Conservation (phyloP, 2,329 filamentous ascomycete species). For the Fusarium austroafricanum region DNA sequence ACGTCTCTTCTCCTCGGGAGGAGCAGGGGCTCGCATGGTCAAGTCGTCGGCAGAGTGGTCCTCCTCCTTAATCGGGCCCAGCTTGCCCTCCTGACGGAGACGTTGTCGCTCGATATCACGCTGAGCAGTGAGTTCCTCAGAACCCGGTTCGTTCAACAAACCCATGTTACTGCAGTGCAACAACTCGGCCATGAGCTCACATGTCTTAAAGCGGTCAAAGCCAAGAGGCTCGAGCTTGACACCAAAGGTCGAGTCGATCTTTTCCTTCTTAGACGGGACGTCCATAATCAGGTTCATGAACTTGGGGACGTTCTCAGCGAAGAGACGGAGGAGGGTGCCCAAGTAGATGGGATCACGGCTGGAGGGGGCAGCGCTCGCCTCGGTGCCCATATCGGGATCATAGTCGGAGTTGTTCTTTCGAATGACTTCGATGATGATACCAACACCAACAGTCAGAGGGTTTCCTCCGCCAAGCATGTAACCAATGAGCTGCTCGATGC, state of each 20-base stretch:
- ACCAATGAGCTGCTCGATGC: conserved; percentile 84
- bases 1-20: conserved; percentile 71
- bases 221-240: conserved; percentile 92
- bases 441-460: conserved; percentile 93
- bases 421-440: conserved; percentile 98
- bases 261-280: conserved; percentile 76
- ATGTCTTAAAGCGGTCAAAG: conserved; percentile 98
- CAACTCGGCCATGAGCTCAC: conserved; percentile 97
- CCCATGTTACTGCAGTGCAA: conserved; percentile 99
- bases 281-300: conserved; percentile 94
- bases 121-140: conserved; percentile 84
- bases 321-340: conserved; percentile 87
- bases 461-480: conserved; percentile 97
- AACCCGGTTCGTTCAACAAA: conserved; percentile 89
- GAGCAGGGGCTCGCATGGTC: conserved; percentile 66
- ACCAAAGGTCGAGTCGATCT: conserved; percentile 88
- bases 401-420: conserved; percentile 99
- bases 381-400: conserved; percentile 88
- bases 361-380: conserved; percentile 82
- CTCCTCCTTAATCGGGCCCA: conserved; percentile 60
- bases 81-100: conserved; percentile 79
- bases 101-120: conserved; percentile 85
- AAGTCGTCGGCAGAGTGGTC: conserved; percentile 65
- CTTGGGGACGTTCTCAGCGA: conserved; percentile 89
- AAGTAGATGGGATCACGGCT: conserved; percentile 95